Base-by-base conservation (phyloP, 1,284 basidiomycete species). In the Moniliophthora roreri region DNA sequence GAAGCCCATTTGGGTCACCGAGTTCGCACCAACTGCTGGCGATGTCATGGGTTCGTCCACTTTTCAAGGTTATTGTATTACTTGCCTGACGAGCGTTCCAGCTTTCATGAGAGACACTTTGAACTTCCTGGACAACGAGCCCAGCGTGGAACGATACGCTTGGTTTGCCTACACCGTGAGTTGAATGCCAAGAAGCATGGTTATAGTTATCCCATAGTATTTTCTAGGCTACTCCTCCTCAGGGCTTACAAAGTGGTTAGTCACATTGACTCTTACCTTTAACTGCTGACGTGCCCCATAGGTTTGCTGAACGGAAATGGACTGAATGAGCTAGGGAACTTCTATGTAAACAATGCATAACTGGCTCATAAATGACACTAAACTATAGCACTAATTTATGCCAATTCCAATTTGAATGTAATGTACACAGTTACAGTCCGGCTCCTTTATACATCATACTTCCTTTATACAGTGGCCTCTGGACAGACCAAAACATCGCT, bases 1-100 rank as follows among this genome's bases (percentile, higher is more conserved):
- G 13, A 42, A 50, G 13, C 41, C 41, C 16, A 49, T 54, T 13
- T 56, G 55, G 55, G 50, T 56, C 13, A 56, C 55, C 34, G 55
- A 56, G 41, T 56, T 50, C 47, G 55, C 47, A 4, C 39, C 42
- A 39, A 52, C 55, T 15, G 52, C 45, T 1, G 48, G 44, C 20
- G 36, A 52, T 18, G 41, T 36, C 32, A 41, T 18, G 4, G 20
- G 55, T 56, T 18, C 44, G 55, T 11, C n/a, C 6, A 2, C 3
- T 24, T n/a, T 24, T 44, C 24, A 13, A 26, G n/a, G 11, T 46
- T n/a, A 3, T 44, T 23, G 26, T 4, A 10, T 28, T 13, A 46
- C 2, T 2, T 32, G 13, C 7, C n/a, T 46, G n/a, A 28, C 26
- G 7, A 11, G 16, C n/a, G 2, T 13, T 32, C 13, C n/a, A 46